Evolutionary conservation across 2,329 filamentous ascomycete species (phyloP), one percentile per base, ranked within the genome.

Genomic region (Aspergillus clavatus): DNA sequence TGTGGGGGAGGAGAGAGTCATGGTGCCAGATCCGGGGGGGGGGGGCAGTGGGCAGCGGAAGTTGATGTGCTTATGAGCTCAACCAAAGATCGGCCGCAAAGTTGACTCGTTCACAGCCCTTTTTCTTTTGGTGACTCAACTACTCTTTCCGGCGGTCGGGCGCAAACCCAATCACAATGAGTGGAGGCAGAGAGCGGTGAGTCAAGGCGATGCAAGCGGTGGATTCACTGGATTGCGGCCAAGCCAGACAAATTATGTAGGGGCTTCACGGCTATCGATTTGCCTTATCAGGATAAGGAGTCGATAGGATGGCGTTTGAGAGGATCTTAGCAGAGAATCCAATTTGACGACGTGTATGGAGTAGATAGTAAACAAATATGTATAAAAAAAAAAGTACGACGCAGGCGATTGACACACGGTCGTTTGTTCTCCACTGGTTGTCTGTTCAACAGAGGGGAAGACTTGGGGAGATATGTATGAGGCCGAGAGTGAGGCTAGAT

Each of bases 101-200:
- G 42, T 38, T 62, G 59, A 63, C 59, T 63, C 57, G 54, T 59
- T 55, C 50, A 53, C 29, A n/a, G n/a, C n/a, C n/a, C 23, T 24
- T 24, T 24, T 24, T 24, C 52, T 53, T 49, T 50, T 50, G 49
- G 59, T 63, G 61, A 63, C 59, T 63, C 61, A 64, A 57, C 47
- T 42, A 35, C 43, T 51, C 29, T 27, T 42, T 53, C 42, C 48
- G 48, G 54, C 52, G 47, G 46, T 45, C 21, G 21, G 24, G 42
- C 43, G 46, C 45, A 51, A 50, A 46, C 46, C 61, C 61, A 63
- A 59, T 65, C 51, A 58, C 47, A 27, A 44, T 42, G 12, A 42
- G 46, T 51, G 31, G 36, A 28, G 19, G 36, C 23, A 42, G 21
- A 50, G 47, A 57, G 62, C 60, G 61, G 62, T 64, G 60, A 54